Evolutionary conservation across 306 rosid species (phyloP).

Genomic region (Inga oerstediana): DNA sequence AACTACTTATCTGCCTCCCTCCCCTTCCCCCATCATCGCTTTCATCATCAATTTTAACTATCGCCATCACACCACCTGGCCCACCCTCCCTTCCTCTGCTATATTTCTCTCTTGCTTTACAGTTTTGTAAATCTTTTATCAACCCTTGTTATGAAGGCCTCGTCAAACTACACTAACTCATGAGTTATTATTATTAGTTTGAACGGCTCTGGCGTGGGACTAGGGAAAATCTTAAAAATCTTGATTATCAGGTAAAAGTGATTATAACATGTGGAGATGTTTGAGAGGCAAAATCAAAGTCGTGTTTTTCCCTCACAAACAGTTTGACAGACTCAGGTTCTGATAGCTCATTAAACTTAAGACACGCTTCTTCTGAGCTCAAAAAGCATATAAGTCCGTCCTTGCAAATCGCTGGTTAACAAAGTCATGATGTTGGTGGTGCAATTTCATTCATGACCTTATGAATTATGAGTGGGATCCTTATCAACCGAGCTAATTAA

Average conservation of each 20-base stretch:
- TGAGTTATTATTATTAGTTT: neutral
- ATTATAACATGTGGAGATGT: neutral
- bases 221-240: neutral
- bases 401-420: too few species aligned
- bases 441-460: too few species aligned
- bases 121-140: neutral
- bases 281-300: too few species aligned
- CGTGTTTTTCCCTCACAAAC: too few species aligned
- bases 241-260: neutral
- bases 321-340: too few species aligned
- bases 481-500: too few species aligned
- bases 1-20: slow-evolving; percentile 45
- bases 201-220: neutral
- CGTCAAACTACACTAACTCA: neutral
- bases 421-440: too few species aligned
- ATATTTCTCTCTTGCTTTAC: neutral
- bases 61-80: slow-evolving; percentile 43
- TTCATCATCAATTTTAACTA: slow-evolving; percentile 55
- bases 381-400: too few species aligned
- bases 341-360: too few species aligned
- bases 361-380: too few species aligned
- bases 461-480: too few species aligned
- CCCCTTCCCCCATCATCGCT: slow-evolving; percentile 46
- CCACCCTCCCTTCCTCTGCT: slow-evolving; percentile 36
- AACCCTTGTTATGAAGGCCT: neutral